Base-by-base conservation (phyloP, 2,329 filamentous ascomycete genomes). In the Ambrosiella xylebori region DNA sequence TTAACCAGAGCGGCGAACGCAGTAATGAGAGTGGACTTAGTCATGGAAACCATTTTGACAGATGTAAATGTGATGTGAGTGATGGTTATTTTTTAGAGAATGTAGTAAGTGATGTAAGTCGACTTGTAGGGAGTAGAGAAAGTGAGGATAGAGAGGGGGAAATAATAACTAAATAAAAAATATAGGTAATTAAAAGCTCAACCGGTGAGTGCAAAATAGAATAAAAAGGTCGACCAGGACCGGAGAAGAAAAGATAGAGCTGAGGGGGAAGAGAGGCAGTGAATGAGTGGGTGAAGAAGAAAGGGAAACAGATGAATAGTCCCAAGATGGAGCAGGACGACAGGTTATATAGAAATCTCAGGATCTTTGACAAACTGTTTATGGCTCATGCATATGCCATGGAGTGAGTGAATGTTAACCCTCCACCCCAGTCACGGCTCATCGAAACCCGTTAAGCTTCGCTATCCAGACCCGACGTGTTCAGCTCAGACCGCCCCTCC, bases 41-140 rank as follows among this genome's bases (percentile, higher is more conserved):
- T 65, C 60, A 66, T 65, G 52, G 68, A 70, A 64, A 65, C 64
- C 70, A 73, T 73, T 36, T 64, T 71, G 65, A 60, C 40, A 60
- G 57, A 61, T 49, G 27, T 62, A 56, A 62, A 56, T 62, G 56
- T 61, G 61, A 63, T 57, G 64, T 64, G 61, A 64, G 39, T 50
- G 12, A 53, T 15, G 38, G 15, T 17, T 53, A 9, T 60, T 45
- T 45, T n/a, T 2, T 12, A 44, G 40, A 45, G 40, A 56, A 56
- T 44, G 38, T 56, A 35, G 15, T 9, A 59, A 59, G 17, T 51
- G 53, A 59, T 38, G 17, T 15, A 40, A 54, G 54, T 44, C 44
- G 40, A 36, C 27, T 56, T 8, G 27, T 15, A 37, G 36, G 50
- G 13, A 37, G 50, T 27, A 54, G 51, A 50, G 47, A 45, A 45